Conservation (phyloP, 306 rosid species). For the Medicago ruthenica region DNA sequence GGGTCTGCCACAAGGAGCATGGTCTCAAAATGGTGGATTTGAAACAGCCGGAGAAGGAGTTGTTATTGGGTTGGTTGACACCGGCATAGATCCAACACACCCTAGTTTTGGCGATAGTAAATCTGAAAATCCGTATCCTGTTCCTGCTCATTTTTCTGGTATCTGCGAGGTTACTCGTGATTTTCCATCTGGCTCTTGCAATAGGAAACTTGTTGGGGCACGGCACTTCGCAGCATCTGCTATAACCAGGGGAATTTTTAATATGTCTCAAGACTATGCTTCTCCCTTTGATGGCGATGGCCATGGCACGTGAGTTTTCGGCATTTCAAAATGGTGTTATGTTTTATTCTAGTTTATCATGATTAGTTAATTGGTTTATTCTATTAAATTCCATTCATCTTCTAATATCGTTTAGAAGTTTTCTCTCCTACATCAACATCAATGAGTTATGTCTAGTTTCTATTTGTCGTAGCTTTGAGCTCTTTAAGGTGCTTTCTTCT, state of each 20-base stretch:
- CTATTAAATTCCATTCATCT: not conserved
- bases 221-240: slow-evolving; percentile 99
- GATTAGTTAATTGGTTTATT: slow-evolving; percentile 19
- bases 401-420: slow-evolving; percentile 14
- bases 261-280: slow-evolving; percentile 84
- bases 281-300: slow-evolving; percentile 99
- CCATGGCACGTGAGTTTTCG: slow-evolving; percentile 95
- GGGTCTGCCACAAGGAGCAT: slow-evolving; percentile 94
- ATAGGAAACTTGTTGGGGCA: slow-evolving; percentile 95
- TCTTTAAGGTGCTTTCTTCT: too few relatives aligned
- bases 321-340: slow-evolving; percentile 28
- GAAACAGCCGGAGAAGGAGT: slow-evolving; percentile 89
- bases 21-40: slow-evolving; percentile 86
- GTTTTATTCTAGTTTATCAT: slow-evolving; percentile 7
- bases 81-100: slow-evolving; percentile 95
- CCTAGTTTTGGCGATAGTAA: slow-evolving; percentile 74
- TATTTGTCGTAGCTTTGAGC: slow-evolving; percentile 5
- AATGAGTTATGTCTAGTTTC: slow-evolving; percentile 19
- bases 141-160: slow-evolving; percentile 88
- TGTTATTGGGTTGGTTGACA: slow-evolving; percentile 88
- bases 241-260: slow-evolving; percentile 93
- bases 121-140: slow-evolving; percentile 63
- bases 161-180: slow-evolving; percentile 93
- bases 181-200: slow-evolving; percentile 98
- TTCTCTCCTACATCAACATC: not conserved